phyloP scores from a whole-genome alignment of 805 yeast genomes.

The Cyberlindnera mississippiensis region DNA sequence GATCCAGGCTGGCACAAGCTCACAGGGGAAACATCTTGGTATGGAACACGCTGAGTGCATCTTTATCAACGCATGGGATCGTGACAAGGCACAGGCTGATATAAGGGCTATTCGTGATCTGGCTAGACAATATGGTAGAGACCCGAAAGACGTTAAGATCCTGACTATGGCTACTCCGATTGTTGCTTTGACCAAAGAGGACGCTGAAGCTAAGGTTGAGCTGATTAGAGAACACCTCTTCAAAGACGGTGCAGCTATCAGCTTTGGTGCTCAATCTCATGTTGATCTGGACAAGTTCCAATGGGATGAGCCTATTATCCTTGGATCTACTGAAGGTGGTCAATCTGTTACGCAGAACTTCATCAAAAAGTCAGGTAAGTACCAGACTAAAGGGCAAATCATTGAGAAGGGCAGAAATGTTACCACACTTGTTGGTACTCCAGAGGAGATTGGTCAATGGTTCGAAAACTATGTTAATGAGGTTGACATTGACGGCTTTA shows the following conservation, averaged over 20 bases:
- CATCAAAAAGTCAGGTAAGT: slow-evolving; percentile 20
- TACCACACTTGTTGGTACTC: slow-evolving; percentile 32
- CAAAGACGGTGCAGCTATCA: slow-evolving; percentile 40
- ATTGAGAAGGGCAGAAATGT: slow-evolving; percentile 34
- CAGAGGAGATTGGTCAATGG: slow-evolving; percentile 36
- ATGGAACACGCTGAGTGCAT: slow-evolving; percentile 42
- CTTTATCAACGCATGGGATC: slow-evolving; percentile 35
- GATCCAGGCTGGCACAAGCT: slow-evolving; percentile 42
- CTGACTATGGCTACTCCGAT: slow-evolving; percentile 36
- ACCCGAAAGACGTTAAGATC: slow-evolving; percentile 36
- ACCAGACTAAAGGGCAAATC: slow-evolving; percentile 26
- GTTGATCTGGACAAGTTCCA: slow-evolving; percentile 34
- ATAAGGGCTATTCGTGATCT: slow-evolving; percentile 31
- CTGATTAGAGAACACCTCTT: slow-evolving; percentile 34
- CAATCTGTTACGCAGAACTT: slow-evolving; percentile 32
- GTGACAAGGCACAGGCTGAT: slow-evolving; percentile 29
- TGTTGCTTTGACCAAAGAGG: slow-evolving; percentile 38
- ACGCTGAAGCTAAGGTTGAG: slow-evolving; percentile 30
- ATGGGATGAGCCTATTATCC: slow-evolving; percentile 29
- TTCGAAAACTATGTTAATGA: slow-evolving; percentile 37
- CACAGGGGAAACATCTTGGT: slow-evolving; percentile 37
- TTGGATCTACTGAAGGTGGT: slow-evolving; percentile 32
- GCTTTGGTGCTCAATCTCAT: slow-evolving; percentile 45
- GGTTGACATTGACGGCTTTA: slow-evolving; percentile 41
- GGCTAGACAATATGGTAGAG: slow-evolving; percentile 35